Evolutionary conservation across 768 basidiomycete species (phyloP), one percentile per base, ranked within the genome.

Genomic region (Rubroboletus pulcherrimus): DNA sequence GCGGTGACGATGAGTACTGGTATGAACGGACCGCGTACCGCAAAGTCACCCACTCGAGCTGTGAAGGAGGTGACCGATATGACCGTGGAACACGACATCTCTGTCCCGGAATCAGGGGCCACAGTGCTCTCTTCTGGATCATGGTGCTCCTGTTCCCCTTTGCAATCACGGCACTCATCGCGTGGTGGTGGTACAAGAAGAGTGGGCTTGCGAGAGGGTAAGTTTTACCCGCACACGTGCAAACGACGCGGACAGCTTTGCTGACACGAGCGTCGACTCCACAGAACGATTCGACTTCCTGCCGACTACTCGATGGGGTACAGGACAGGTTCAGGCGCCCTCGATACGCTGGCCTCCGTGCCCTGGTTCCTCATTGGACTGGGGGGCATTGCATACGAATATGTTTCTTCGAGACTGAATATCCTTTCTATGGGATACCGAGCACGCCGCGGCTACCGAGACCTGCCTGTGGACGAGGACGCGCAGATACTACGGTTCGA

Each of bases 1-100:
- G 73, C 21, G 71, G 72, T 51, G 81, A 77, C 19, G 85, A 85
- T 43, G 84, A 87, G 4, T 91, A 79, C 69, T 99, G 97, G 97
- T 98, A 94, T 68, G 93, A 93, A 50, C 85, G 93, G 29, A 98
- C 96, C 0, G 75, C 86, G 5, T 96, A 96, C 67, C 89, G 94
- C 49, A 87, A 91, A 72, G 91, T 98, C 46, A 89, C 89, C 1
- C 89, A 89, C 70, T 96, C 95, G 35, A 82, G 78, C 21, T 99
- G 97, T 68, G 82, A 85, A 51, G 94, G 84, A 6, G 96, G 95
- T 5, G 59, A 73, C 2, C 80, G 89, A n/a, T 84, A 80, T 12
- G 93, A 99, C 69, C 84, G 77, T 38, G 97, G 97, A 5, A 63
- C 66, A 7, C 59, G 60, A 7, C 96, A 99, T 68, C 67, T 71